phyloP scores from a whole-genome alignment of 495 filamentous ascomycete species.

The Hyphodiscus hymeniophilus region DNA sequence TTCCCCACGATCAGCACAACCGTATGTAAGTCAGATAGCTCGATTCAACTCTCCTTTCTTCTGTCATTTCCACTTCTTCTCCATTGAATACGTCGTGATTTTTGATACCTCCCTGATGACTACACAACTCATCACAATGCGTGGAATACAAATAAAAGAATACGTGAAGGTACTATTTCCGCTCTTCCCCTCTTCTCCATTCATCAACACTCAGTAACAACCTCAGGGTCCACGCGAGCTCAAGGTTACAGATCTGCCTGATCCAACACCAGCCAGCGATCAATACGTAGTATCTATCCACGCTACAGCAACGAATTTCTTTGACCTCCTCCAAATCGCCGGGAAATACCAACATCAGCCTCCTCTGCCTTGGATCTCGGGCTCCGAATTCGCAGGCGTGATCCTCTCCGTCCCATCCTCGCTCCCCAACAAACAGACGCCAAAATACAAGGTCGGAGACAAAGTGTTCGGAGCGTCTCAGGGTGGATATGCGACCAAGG shows the following conservation, averaged over 20 bases:
- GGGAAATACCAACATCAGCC: conserved; percentile 51
- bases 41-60: no score
- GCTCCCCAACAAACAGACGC: conserved; percentile 24
- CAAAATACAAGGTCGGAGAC: conserved; percentile 65
- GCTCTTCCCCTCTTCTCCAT: not conserved
- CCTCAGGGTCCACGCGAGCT: conserved; percentile 70
- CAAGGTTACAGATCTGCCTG: conserved; percentile 60
- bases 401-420: conserved; percentile 55
- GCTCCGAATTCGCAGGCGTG: conserved; percentile 77
- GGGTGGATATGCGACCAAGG: conserved; percentile 75
- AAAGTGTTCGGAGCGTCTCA: conserved; percentile 81
- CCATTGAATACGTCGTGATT: no score
- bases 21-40: no score
- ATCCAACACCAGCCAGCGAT: conserved; percentile 55
- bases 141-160: conserved; percentile 71
- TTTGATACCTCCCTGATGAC: no score
- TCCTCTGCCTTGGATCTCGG: conserved; percentile 77
- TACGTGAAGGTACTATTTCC: conserved; percentile 62
- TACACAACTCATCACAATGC: conserved; percentile 64
- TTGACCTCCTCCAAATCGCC: conserved; percentile 47
- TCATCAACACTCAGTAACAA: not conserved
- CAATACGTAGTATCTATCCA: conserved; percentile 88
- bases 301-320: conserved; percentile 89
- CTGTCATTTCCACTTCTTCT: no score
- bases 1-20: conserved; percentile 5